Evolutionary conservation across 192 early-diverging fungal species (phyloP).

Genomic region (Rhizophagus sp.): DNA sequence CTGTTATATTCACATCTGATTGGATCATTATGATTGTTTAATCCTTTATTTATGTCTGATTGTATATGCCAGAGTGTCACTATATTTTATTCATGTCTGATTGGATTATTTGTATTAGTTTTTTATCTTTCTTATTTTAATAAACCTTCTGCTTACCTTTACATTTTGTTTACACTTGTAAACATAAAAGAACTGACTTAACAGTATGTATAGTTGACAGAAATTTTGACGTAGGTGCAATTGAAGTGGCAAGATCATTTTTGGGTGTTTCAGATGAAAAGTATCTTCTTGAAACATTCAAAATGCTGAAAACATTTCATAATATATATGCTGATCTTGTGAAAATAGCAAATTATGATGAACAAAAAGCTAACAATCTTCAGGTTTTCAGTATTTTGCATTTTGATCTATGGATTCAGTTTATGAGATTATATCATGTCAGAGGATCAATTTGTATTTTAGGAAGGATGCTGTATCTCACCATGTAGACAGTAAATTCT

Average conservation of each 20-base stretch:
- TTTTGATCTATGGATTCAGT: conserved; percentile 21
- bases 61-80: no score
- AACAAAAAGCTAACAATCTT: conserved; percentile 23
- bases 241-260: conserved; percentile 17
- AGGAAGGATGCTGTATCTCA: conserved; percentile 19
- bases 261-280: conserved; percentile 18
- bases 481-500: conserved; percentile 25
- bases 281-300: conserved; percentile 24
- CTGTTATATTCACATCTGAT: no score
- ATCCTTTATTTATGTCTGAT: no score
- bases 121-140: no score
- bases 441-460: conserved; percentile 26
- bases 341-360: conserved; percentile 14
- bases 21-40: no score
- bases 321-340: conserved; percentile 27
- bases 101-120: no score
- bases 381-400: conserved; percentile 28
- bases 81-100: no score
- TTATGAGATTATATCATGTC: conserved; percentile 13
- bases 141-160: no score
- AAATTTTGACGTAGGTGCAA: conserved; percentile 7
- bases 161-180: no score
- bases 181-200: no score
- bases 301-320: conserved; percentile 24
- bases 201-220: neutral